Base-by-base conservation (phyloP, 2,329 filamentous ascomycete species). In the Alternaria arbusti region DNA sequence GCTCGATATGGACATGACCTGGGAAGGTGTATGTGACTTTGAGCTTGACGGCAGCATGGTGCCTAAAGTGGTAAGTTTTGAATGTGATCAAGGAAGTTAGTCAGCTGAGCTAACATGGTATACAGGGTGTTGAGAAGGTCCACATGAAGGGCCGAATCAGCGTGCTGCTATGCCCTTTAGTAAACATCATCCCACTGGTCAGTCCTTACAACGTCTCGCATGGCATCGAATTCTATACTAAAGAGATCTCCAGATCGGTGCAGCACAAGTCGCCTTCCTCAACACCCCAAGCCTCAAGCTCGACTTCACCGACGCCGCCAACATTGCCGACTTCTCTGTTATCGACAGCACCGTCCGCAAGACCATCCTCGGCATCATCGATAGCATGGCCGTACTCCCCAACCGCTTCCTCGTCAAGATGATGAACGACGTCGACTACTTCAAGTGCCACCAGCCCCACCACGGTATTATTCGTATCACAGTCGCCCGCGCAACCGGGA, bases 381-480 rank as follows among this genome's bases (percentile, higher is more conserved):
- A 73, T 11, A 77, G 78, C 63, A 84, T 85, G 81, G 78, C 79
- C 6, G 82, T 84, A 5, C 80, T 85, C 11, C 84, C 84, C 9
- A 85, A 85, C 70, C 83, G 84, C 50, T 84, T 80, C 73, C 79
- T 85, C 12, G 80, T 84, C 69, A 85, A 85, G 70, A 76, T 85
- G 8, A 82, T 84, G 68, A 60, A 71, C 62, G 79, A 77, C 63
- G 82, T 79, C 69, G 83, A 85, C 74, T 85, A 80, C 71, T 84
- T 85, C 79, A 81, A 80, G 71, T 82, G 83, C 0, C 84, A 82
- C 73, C 78, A 83, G 50, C 81, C 78, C 15, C 80, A 81, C 22
- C 66, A 80, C 6, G 84, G 84, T 47, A 74, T 82, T 6, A 65
- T 85, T 10, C 82, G 83, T 13, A 66, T 85, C 5, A 85, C 82